Conservation (phyloP, 306 rosid genomes). For the Trifolium fragiferum region DNA sequence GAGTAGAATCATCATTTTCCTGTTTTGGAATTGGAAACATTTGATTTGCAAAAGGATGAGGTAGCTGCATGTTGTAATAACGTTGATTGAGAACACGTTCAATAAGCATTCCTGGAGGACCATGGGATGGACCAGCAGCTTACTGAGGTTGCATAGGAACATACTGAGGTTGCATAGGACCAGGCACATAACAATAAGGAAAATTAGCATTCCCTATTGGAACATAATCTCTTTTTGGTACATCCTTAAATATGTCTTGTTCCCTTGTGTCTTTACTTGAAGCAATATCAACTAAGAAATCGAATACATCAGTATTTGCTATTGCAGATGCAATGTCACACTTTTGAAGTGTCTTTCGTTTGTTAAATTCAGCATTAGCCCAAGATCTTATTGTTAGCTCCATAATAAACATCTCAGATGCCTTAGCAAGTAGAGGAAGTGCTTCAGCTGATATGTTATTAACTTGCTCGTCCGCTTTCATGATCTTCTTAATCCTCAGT, state of each 20-base stretch:
- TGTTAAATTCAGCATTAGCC: slow-evolving; percentile 62
- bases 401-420: slow-evolving; percentile 72
- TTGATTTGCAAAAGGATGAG: neutral
- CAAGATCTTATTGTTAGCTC: slow-evolving; percentile 69
- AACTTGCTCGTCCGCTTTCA: slow-evolving; percentile 70
- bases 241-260: slow-evolving; percentile 41
- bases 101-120: slow-evolving; percentile 4
- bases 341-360: slow-evolving; percentile 60
- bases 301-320: slow-evolving; percentile 60
- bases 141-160: neutral
- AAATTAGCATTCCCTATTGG: neutral
- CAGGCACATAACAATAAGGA: slow-evolving; percentile 4
- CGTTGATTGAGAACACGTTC: neutral
- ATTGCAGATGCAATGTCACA: slow-evolving; percentile 66
- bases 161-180: neutral
- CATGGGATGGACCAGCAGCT: neutral
- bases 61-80: neutral
- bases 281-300: slow-evolving; percentile 65
- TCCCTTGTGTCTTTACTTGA: slow-evolving; percentile 59
- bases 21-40: neutral
- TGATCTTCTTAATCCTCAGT: slow-evolving; percentile 70
- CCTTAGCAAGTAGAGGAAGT: slow-evolving; percentile 66
- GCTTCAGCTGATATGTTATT: slow-evolving; percentile 68
- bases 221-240: slow-evolving; percentile 43
- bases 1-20: neutral